Percentiles rank a stretch among this genome's conserved stretches.
Conservation (phyloP, 257 asterid species). For the Scutellaria barbata region DNA sequence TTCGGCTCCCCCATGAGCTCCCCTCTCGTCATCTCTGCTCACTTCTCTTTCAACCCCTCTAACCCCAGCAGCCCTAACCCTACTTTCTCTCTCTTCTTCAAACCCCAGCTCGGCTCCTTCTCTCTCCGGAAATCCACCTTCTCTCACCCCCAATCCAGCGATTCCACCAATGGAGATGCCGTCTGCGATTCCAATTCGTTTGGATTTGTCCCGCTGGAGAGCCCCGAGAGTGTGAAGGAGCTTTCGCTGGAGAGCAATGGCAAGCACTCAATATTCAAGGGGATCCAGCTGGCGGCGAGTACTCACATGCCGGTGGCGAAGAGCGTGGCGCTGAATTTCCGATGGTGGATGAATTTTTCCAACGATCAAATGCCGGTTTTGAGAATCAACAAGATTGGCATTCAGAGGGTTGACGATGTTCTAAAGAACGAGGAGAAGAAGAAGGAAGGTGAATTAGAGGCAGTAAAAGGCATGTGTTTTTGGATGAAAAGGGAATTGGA, state of each 20-base stretch:
- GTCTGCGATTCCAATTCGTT: slow-evolving; percentile 45
- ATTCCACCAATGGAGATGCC: slow-evolving; percentile 35
- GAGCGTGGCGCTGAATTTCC: slow-evolving; percentile 48
- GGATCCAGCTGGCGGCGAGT: slow-evolving; percentile 58
- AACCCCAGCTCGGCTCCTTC: slow-evolving; percentile 79
- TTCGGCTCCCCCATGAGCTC: slow-evolving; percentile 83
- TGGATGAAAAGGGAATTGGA: slow-evolving; percentile 88
- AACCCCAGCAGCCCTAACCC: slow-evolving; percentile 58
- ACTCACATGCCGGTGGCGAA: slow-evolving; percentile 68
- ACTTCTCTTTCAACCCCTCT: slow-evolving; percentile 69
- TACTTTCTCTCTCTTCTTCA: slow-evolving; percentile 67
- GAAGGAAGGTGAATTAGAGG: slow-evolving; percentile 45
- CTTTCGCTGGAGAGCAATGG: slow-evolving; percentile 40
- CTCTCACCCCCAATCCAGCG: slow-evolving; percentile 43
- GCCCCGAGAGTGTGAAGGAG: slow-evolving; percentile 50
- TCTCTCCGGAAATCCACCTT: slow-evolving; percentile 66
- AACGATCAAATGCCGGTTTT: slow-evolving; percentile 68
- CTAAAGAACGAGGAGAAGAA: slow-evolving; percentile 39
- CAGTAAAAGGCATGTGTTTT: slow-evolving; percentile 63
- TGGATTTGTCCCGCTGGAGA: slow-evolving; percentile 73
- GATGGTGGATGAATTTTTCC: slow-evolving; percentile 76
- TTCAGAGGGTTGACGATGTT: slow-evolving; percentile 56
- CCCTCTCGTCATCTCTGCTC: slow-evolving; percentile 75
- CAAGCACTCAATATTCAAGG: slow-evolving; percentile 56
- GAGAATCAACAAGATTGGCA: slow-evolving; percentile 70